These are phyloP conservation scores for maize (Zea mays) DNA, from an alignment of 176 grass and related monocot species.

Conservation along the genomic window Zm-B73-REFERENCE-NAM-5.0 NC_050102.1:139328001-139328500, in stretches of 20 bases:
- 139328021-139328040: slow-evolving; percentile 19
- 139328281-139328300: slow-evolving; percentile 27
- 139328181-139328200: slow-evolving; percentile 32
- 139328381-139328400: neutral
- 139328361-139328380: neutral
- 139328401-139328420: neutral
- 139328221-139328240: neutral
- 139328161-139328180: neutral
- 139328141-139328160: slow-evolving; percentile 17
- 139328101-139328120: neutral
- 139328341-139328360: neutral
- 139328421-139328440: slow-evolving; percentile 10
- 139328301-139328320: neutral
- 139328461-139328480: slow-evolving; percentile 15
- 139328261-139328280: neutral
- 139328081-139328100: neutral
- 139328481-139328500: slow-evolving; percentile 10
- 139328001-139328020: slow-evolving; percentile 34
- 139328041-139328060: slow-evolving; percentile 20
- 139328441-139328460: slow-evolving; percentile 35
- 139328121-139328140: slow-evolving; percentile 9
- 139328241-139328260: neutral
- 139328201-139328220: slow-evolving; percentile 32
- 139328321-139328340: neutral
- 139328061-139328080: slow-evolving; percentile 16